phyloP scores from a whole-genome alignment of 495 filamentous ascomycete species.

The Trichoderma parareesei region DNA sequence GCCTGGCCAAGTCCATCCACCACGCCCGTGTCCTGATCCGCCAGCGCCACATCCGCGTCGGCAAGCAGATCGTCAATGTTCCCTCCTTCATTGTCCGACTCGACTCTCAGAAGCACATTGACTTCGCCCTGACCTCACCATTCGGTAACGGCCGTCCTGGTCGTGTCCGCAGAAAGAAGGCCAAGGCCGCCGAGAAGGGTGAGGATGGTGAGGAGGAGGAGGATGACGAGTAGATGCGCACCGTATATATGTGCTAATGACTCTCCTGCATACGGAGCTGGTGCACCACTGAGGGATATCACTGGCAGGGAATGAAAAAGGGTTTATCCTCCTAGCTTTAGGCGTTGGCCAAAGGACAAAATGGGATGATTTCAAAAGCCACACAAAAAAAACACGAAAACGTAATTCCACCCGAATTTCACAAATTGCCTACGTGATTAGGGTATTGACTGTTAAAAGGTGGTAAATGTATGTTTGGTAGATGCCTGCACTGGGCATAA shows the following conservation, averaged over 20 bases:
- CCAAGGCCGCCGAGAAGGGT: constrained; percentile 85
- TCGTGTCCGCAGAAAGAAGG: constrained; percentile 98
- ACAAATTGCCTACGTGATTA: not conserved
- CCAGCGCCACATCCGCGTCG: constrained; percentile 98
- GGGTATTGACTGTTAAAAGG: not conserved
- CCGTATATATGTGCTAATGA: constrained; percentile 5
- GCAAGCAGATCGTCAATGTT: constrained; percentile 99
- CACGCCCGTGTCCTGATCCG: constrained; percentile 98
- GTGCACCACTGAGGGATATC: constrained; percentile 3
- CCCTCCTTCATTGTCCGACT: constrained; percentile 98
- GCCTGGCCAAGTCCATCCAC: constrained; percentile 98
- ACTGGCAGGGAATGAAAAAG: not conserved
- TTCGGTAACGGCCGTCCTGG: constrained; percentile 96
- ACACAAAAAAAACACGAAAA: not conserved
- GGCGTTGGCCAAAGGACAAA: constrained; percentile 31
- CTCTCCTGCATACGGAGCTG: constrained; percentile 17
- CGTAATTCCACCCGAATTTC: not conserved
- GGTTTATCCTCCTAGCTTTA: constrained; percentile 20
- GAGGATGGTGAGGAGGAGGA: constrained; percentile 77
- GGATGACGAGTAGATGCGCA: constrained; percentile 66
- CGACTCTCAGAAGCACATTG: constrained; percentile 99
- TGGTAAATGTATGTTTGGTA: too few relatives aligned
- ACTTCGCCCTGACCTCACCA: constrained; percentile 94
- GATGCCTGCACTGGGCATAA: not conserved
- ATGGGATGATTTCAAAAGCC: constrained; percentile 27